These are phyloP conservation scores for Exutisphaerella laricina DNA, from an alignment of 2,329 filamentous ascomycete species.

Conservation along the genomic window DNA sequence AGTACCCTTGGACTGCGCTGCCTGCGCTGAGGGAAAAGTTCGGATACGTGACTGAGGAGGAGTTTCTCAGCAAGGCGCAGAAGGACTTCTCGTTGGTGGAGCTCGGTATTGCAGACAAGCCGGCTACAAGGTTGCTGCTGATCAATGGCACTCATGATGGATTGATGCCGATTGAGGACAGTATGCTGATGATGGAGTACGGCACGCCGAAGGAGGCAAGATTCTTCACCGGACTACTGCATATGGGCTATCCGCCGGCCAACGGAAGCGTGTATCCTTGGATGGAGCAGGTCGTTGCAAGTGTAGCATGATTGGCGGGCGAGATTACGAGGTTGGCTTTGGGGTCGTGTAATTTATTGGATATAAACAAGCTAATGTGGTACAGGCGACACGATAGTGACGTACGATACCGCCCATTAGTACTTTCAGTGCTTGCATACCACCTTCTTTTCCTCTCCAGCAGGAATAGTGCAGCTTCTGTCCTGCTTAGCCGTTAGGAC, in stretches of 20 bases:
- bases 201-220: conserved; percentile 61
- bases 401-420: too few species aligned
- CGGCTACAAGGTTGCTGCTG: conserved; percentile 54
- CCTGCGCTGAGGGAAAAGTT: conserved; percentile 55
- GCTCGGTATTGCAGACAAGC: conserved; percentile 51
- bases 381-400: too few species aligned
- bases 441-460: too few species aligned
- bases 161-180: conserved; percentile 64
- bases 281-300: conserved; percentile 52
- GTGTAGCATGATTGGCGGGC: conserved; percentile 1
- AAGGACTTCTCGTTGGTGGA: conserved; percentile 59
- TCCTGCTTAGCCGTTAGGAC: too few species aligned
- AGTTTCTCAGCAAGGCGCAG: conserved; percentile 51
- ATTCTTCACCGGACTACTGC: conserved; percentile 56
- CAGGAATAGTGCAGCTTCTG: too few species aligned
- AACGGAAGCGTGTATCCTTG: conserved; percentile 55
- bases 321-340: too few species aligned
- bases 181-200: conserved; percentile 58
- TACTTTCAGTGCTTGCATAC: too few species aligned
- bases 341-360: too few species aligned
- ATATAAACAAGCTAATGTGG: too few species aligned
- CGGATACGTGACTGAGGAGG: conserved; percentile 53
- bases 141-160: conserved; percentile 59
- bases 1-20: conserved; percentile 44
- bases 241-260: conserved; percentile 63